phyloP scores from a whole-genome alignment of 2,329 filamentous ascomycete genomes.

The Ambrosiella cleistominuta region DNA sequence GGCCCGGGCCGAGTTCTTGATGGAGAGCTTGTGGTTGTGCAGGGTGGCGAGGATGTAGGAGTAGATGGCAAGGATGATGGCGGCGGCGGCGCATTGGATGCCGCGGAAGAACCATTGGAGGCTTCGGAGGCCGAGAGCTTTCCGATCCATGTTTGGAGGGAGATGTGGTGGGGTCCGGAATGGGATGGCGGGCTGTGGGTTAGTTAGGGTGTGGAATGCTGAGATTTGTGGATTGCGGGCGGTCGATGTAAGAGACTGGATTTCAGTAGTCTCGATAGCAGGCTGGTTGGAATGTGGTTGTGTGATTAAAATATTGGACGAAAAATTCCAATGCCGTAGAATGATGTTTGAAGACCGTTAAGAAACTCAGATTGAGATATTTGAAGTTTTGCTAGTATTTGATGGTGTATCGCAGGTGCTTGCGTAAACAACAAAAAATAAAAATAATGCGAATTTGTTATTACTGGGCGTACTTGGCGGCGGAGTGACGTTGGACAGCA shows the following conservation, averaged over 20 bases:
- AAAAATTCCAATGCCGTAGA: too few species aligned
- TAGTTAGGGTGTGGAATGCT: not conserved
- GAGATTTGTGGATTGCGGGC: not conserved
- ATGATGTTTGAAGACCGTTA: not conserved
- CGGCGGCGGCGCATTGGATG: constrained; percentile 55
- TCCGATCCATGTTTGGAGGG: not conserved
- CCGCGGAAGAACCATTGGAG: constrained; percentile 54
- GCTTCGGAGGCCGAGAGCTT: constrained; percentile 35
- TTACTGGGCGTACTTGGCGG: not conserved
- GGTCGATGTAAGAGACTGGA: not conserved
- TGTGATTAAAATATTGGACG: too few species aligned
- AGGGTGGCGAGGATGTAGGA: constrained; percentile 70
- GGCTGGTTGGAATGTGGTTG: not conserved
- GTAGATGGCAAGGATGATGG: constrained; percentile 60
- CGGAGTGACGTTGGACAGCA: not conserved
- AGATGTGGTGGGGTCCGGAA: not conserved
- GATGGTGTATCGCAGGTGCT: not conserved
- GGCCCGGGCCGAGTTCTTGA: constrained; percentile 49
- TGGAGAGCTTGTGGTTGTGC: constrained; percentile 42
- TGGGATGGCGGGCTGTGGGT: not conserved
- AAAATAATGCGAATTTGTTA: not conserved
- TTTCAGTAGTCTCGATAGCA: not conserved
- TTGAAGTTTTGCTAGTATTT: not conserved
- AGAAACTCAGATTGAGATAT: not conserved
- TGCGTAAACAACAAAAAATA: not conserved